Percentiles rank a stretch among this genome's conserved stretches.
Evolutionary conservation across 257 asterid genomes (phyloP).

Genomic region (Handroanthus guayacan): DNA sequence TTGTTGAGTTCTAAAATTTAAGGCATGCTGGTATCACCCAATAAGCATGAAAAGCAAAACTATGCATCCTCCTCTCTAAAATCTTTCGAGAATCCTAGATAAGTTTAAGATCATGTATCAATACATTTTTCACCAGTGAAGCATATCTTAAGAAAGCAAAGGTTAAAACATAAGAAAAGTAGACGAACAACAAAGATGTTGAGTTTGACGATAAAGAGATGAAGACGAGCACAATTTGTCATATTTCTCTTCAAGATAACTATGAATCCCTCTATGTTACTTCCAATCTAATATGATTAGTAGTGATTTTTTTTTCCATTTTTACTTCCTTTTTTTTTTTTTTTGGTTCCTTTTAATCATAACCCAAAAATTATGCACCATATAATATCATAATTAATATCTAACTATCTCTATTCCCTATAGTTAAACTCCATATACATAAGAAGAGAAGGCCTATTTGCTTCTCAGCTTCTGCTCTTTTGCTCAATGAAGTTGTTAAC

Average conservation of each 20-base stretch:
- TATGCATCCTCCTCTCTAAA: neutral
- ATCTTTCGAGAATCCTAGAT: neutral
- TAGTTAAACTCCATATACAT: neutral
- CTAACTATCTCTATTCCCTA: neutral
- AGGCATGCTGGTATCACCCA: neutral
- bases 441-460: neutral
- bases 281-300: conserved; percentile 20
- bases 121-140: neutral
- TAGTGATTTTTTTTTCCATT: too few species aligned
- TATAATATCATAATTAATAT: neutral
- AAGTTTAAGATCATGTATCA: neutral
- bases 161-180: neutral
- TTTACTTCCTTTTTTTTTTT: too few species aligned
- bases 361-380: neutral
- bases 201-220: neutral
- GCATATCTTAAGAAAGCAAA: neutral
- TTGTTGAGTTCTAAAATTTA: neutral
- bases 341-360: neutral
- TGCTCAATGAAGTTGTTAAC: conserved; percentile 12
- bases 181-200: neutral
- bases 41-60: neutral
- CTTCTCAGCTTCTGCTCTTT: neutral
- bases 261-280: neutral
- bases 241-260: neutral
- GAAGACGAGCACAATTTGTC: too few species aligned